Conservation (phyloP, 2,329 filamentous ascomycete species). For the Neofusicoccum kwambonambiense region DNA sequence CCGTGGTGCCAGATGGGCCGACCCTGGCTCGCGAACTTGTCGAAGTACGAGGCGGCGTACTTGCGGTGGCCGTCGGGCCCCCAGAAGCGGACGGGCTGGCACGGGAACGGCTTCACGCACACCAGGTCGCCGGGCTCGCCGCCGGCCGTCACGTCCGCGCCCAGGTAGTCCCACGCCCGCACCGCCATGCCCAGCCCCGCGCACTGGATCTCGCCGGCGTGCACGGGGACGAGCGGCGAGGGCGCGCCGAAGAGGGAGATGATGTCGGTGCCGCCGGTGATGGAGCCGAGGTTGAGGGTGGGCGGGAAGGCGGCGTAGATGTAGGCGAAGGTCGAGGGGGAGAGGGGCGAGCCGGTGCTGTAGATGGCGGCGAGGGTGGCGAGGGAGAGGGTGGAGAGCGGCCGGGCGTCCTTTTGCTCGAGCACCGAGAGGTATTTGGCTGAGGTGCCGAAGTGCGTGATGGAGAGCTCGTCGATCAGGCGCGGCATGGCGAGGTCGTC, state of each 20-base stretch:
- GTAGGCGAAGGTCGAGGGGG: slow-evolving; percentile 89
- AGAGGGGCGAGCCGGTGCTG: slow-evolving; percentile 87
- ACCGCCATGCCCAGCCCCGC: slow-evolving; percentile 53
- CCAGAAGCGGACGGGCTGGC: slow-evolving; percentile 89
- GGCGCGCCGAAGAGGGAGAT: slow-evolving; percentile 91
- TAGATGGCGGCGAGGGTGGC: slow-evolving; percentile 76
- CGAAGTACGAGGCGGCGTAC: slow-evolving; percentile 84
- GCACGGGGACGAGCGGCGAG: slow-evolving; percentile 55
- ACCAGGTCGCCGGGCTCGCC: slow-evolving; percentile 83
- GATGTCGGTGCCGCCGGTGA: slow-evolving; percentile 95
- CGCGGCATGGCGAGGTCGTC: slow-evolving; percentile 79
- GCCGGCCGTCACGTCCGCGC: slow-evolving; percentile 56
- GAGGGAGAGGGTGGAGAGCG: slow-evolving; percentile 55
- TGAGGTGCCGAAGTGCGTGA: slow-evolving; percentile 93
- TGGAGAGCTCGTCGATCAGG: slow-evolving; percentile 74
- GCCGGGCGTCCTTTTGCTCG: slow-evolving; percentile 71
- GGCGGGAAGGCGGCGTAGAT: slow-evolving; percentile 80
- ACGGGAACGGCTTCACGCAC: slow-evolving; percentile 82
- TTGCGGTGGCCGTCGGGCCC: slow-evolving; percentile 69
- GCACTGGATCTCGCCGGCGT: slow-evolving; percentile 51
- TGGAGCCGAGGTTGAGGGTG: slow-evolving; percentile 82
- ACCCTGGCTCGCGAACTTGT: slow-evolving; percentile 59
- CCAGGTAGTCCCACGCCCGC: slow-evolving; percentile 52
- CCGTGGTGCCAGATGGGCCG: slow-evolving; percentile 84
- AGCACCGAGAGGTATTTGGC: slow-evolving; percentile 90